phyloP scores from a whole-genome alignment of 768 basidiomycete species.

The Ephemerocybe angulata region DNA sequence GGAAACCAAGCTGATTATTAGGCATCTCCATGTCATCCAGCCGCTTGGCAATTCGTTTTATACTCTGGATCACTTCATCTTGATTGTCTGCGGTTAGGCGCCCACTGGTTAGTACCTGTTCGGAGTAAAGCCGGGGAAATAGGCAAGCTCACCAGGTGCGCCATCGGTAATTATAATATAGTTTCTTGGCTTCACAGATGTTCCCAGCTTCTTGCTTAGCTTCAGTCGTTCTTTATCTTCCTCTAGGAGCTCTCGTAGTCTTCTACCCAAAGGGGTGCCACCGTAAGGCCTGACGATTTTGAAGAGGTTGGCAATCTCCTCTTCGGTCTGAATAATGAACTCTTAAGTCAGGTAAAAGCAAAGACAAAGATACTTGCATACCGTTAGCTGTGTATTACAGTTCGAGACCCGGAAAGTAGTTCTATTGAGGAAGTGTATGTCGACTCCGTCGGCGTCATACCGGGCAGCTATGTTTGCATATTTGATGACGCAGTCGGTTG shows the following conservation, averaged over 20 bases:
- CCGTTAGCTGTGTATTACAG: not conserved
- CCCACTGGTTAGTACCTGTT: no score
- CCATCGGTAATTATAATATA: slow-evolving; percentile 10
- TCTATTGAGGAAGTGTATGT: slow-evolving; percentile 9
- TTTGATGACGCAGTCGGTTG: not conserved
- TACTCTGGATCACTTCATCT: no score
- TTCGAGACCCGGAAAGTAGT: no score
- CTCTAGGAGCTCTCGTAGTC: not conserved
- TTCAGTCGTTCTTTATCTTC: not conserved
- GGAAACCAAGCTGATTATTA: slow-evolving; percentile 3
- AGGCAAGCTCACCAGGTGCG: not conserved
- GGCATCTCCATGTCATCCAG: not conserved
- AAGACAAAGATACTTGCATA: not conserved
- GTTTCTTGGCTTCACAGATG: not conserved
- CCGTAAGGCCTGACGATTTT: not conserved
- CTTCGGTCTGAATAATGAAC: not conserved
- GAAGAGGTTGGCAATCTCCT: not conserved
- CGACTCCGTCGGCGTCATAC: slow-evolving; percentile 6
- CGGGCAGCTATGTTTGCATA: not conserved
- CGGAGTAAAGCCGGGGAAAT: no score
- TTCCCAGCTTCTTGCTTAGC: not conserved
- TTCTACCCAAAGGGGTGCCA: not conserved
- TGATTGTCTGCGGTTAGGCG: no score
- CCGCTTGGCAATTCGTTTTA: not conserved
- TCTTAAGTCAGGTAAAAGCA: not conserved